Conservation (phyloP, 2,329 filamentous ascomycete species). For the Trichoderma gracile region DNA sequence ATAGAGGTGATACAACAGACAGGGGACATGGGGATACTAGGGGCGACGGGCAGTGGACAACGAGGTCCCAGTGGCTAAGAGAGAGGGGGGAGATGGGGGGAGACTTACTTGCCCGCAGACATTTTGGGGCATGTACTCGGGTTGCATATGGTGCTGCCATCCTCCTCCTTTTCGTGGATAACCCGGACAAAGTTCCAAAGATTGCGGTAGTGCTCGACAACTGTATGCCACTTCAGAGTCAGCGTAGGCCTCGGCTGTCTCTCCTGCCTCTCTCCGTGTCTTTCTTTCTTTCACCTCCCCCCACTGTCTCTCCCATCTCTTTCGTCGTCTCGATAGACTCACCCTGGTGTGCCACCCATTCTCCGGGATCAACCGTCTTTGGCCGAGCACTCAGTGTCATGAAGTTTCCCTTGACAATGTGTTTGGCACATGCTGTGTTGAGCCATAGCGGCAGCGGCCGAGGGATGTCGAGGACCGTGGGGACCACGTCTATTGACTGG, state of each 20-base stretch:
- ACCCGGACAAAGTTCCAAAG: conserved; percentile 88
- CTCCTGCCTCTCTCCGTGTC: too few species aligned
- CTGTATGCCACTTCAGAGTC: conserved; percentile 45
- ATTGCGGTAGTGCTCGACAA: conserved; percentile 89
- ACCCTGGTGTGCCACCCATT: conserved; percentile 98
- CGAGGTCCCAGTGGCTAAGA: too few species aligned
- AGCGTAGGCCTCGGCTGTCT: conserved; percentile 7
- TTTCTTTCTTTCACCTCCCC: neutral
- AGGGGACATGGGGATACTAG: too few species aligned
- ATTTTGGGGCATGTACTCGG: conserved; percentile 82
- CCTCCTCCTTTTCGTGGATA: conserved; percentile 81
- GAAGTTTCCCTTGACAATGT: conserved; percentile 97
- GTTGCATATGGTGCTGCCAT: conserved; percentile 80
- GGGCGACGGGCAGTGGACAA: too few species aligned
- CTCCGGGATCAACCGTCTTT: conserved; percentile 88
- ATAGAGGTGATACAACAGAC: too few species aligned
- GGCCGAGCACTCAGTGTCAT: conserved; percentile 95
- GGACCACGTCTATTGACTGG: conserved; percentile 67
- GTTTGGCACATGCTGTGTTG: conserved; percentile 72
- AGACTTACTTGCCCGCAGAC: conserved; percentile 82
- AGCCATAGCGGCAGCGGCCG: conserved; percentile 65
- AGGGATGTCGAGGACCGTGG: conserved; percentile 42
- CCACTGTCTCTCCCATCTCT: neutral
- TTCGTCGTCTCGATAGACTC: neutral
- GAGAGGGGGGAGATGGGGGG: neutral